Percentiles rank a stretch among this genome's conserved stretches.
Evolutionary conservation across 1,139 yeast genomes (phyloP).

Genomic region (Nadsonia commutata): DNA sequence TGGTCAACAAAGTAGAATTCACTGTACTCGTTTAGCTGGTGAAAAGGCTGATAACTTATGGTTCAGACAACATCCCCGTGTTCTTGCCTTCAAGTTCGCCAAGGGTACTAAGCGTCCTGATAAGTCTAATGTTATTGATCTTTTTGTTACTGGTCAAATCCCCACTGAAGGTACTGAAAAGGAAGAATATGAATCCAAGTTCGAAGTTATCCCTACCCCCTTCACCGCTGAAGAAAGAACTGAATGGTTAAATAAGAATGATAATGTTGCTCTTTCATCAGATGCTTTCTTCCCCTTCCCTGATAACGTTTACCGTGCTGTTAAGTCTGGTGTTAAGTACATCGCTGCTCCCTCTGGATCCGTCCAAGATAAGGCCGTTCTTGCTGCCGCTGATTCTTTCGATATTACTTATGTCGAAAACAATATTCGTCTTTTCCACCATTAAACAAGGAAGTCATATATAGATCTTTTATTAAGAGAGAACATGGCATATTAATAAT

Average conservation of each 20-base stretch:
- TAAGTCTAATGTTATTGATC: conserved; percentile 92
- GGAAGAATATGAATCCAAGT: conserved; percentile 81
- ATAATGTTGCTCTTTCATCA: conserved; percentile 79
- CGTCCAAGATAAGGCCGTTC: conserved; percentile 93
- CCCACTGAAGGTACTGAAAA: conserved; percentile 89
- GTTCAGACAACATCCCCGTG: conserved; percentile 96
- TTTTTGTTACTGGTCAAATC: conserved; percentile 79
- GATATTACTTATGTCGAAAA: conserved; percentile 84
- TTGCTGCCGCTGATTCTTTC: conserved; percentile 85
- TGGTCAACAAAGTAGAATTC: conserved; percentile 98
- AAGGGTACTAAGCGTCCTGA: conserved; percentile 98
- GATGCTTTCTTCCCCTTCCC: conserved; percentile 99
- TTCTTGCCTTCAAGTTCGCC: conserved; percentile 88
- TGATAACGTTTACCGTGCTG: conserved; percentile 96
- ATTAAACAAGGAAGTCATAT: conserved; percentile 28
- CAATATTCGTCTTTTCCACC: conserved; percentile 96
- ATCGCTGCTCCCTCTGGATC: conserved; percentile 96
- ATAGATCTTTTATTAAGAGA: neutral
- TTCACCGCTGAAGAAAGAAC: conserved; percentile 69
- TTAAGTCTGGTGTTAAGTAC: conserved; percentile 86
- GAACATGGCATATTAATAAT: conserved; percentile 1
- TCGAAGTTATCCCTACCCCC: conserved; percentile 69
- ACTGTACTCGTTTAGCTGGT: conserved; percentile 97
- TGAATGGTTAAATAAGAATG: conserved; percentile 72
- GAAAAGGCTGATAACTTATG: conserved; percentile 99